Conservation (phyloP, 345 rosid genomes). For the Atalantia buxifolia region DNA sequence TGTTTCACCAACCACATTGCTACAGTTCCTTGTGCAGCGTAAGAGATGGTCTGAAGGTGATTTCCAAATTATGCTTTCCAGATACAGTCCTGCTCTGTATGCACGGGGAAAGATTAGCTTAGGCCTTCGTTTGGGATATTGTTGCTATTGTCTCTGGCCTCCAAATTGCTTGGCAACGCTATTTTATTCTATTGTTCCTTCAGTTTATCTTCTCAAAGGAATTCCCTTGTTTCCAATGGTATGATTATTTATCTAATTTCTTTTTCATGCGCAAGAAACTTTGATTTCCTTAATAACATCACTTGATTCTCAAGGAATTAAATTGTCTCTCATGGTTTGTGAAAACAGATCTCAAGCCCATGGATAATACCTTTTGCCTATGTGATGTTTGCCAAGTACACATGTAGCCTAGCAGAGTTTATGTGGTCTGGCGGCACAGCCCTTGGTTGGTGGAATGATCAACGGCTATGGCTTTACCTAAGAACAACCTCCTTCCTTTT, state of each 20-base stretch:
- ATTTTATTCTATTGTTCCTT: slow-evolving; percentile 25
- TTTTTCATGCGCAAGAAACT: not conserved
- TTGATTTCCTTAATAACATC: not conserved
- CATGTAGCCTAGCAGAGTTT: slow-evolving; percentile 23
- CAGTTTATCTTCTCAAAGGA: slow-evolving; percentile 32
- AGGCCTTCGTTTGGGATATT: slow-evolving; percentile 47
- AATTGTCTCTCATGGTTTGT: not conserved
- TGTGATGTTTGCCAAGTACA: slow-evolving; percentile 21
- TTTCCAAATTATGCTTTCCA: slow-evolving; percentile 57
- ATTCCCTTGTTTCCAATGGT: slow-evolving; percentile 46
- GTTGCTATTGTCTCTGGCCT: slow-evolving; percentile 51
- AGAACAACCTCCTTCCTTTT: slow-evolving; percentile 30
- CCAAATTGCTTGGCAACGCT: slow-evolving; percentile 22
- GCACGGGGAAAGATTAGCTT: slow-evolving; percentile 51
- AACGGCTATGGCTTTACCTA: slow-evolving; percentile 30
- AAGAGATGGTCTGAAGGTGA: slow-evolving; percentile 86
- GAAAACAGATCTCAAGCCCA: slow-evolving; percentile 16
- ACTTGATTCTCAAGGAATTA: not conserved
- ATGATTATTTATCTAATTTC: not conserved
- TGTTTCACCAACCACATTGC: slow-evolving; percentile 47
- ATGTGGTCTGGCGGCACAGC: slow-evolving; percentile 21
- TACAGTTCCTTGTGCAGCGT: slow-evolving; percentile 61
- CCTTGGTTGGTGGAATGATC: slow-evolving; percentile 42
- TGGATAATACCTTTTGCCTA: slow-evolving; percentile 40
- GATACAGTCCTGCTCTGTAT: slow-evolving; percentile 52